Percentiles rank a stretch among this genome's conserved stretches.
Conservation (phyloP, 1,139 yeast species). For the Nakaseomyces bracarensis region DNA sequence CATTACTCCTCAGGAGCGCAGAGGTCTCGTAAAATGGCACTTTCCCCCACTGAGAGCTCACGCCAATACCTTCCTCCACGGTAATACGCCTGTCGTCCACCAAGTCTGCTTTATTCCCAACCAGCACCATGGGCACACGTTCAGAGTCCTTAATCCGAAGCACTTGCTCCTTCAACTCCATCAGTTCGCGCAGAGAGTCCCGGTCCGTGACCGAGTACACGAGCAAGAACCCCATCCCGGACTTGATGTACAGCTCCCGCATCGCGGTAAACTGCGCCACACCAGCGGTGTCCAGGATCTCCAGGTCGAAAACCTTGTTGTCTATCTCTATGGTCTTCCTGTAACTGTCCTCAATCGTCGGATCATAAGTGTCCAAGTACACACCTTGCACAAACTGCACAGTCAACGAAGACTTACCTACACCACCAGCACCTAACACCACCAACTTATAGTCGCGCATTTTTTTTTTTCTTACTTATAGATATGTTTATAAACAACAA, state of each 20-base stretch:
- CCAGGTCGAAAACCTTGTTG: constrained; percentile 84
- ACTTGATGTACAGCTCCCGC: constrained; percentile 85
- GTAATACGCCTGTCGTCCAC: constrained; percentile 66
- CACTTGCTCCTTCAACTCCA: constrained; percentile 81
- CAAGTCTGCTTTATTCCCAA: constrained; percentile 84
- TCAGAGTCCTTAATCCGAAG: constrained; percentile 75
- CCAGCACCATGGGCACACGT: constrained; percentile 72
- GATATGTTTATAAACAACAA: too few species aligned
- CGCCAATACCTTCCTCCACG: constrained; percentile 71
- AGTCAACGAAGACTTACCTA: constrained; percentile 91
- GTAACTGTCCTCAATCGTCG: constrained; percentile 95
- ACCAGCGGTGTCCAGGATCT: constrained; percentile 94
- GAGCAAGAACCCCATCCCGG: constrained; percentile 76
- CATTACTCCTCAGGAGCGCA: constrained; percentile 84
- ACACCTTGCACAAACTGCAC: constrained; percentile 86
- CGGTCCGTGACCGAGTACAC: constrained; percentile 89
- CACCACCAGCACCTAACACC: constrained; percentile 97
- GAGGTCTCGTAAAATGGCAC: constrained; percentile 92
- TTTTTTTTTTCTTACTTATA: too few species aligned
- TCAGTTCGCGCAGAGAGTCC: constrained; percentile 70
- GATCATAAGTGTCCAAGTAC: constrained; percentile 92
- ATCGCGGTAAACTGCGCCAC: constrained; percentile 95
- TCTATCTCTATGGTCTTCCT: constrained; percentile 87
- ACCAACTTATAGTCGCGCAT: constrained; percentile 63
- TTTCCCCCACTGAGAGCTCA: constrained; percentile 79